These are phyloP conservation scores for Mycena epipterygia DNA, from an alignment of 768 basidiomycete species.

Conservation along the genomic window DNA sequence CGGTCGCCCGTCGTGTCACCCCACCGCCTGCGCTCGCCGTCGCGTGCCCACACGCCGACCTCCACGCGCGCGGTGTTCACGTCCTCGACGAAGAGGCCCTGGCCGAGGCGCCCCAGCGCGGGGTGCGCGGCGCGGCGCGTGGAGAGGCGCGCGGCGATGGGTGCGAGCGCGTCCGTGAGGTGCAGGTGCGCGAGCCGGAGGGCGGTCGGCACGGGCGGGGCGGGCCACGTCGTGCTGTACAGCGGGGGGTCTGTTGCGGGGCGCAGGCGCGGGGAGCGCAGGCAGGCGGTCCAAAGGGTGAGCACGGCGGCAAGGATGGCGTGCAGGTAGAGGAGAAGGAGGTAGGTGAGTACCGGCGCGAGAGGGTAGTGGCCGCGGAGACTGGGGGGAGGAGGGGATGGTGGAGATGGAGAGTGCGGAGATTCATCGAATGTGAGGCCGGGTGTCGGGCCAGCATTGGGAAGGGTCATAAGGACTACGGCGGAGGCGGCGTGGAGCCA, in stretches of 20 bases:
- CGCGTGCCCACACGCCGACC: conserved; percentile 33
- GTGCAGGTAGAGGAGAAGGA: conserved; percentile 30
- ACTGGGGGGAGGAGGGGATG: background rate
- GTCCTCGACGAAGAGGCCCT: conserved; percentile 29
- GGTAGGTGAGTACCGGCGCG: conserved; percentile 25
- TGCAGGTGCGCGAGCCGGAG: conserved; percentile 26
- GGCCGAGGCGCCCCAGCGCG: conserved; percentile 4
- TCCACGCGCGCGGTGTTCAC: conserved; percentile 33
- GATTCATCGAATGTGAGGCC: background rate
- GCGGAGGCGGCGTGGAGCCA: conserved; percentile 33
- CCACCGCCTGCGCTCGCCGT: conserved; percentile 19
- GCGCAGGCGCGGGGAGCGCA: conserved; percentile 26
- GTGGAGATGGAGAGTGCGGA: background rate
- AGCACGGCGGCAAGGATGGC: conserved; percentile 17
- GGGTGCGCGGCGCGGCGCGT: conserved; percentile 7
- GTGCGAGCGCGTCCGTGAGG: conserved; percentile 30
- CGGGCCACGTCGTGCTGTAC: conserved; percentile 10
- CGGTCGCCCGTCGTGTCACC: conserved; percentile 20
- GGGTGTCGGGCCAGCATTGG: background rate
- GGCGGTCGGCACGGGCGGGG: conserved; percentile 24
- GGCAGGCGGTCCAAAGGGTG: conserved; percentile 17
- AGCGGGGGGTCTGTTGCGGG: background rate
- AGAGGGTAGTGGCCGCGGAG: conserved; percentile 31
- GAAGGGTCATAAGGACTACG: conserved; percentile 2
- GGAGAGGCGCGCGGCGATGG: conserved; percentile 32